These are phyloP conservation scores for Populus simonii DNA, from an alignment of 345 rosid genomes.

Conservation along the genomic window DNA sequence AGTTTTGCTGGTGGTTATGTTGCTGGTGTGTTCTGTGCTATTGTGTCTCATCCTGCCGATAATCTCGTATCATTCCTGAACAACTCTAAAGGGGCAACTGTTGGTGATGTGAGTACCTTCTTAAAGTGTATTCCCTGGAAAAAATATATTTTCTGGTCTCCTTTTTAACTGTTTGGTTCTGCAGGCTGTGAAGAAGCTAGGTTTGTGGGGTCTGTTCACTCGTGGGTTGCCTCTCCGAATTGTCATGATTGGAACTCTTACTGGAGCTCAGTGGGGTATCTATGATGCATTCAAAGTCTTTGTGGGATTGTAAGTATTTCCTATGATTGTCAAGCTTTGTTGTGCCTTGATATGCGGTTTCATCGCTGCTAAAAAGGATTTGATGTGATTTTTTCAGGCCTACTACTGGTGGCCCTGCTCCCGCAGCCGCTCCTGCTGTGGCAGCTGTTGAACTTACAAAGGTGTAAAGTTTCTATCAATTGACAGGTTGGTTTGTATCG, in stretches of 20 bases:
- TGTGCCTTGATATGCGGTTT: background rate
- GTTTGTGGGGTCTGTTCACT: slow-evolving; percentile 85
- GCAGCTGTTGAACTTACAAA: slow-evolving; percentile 36
- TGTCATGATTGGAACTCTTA: slow-evolving; percentile 97
- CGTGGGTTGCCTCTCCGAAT: slow-evolving; percentile 96
- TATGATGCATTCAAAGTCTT: slow-evolving; percentile 97
- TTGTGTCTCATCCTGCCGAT: slow-evolving; percentile 95
- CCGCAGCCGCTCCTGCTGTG: slow-evolving; percentile 30
- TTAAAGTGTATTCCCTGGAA: background rate
- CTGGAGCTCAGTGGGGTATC: slow-evolving; percentile 96
- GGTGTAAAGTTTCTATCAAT: slow-evolving; percentile 21
- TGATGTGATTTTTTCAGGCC: slow-evolving; percentile 51
- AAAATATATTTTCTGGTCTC: background rate
- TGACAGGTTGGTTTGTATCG: background rate
- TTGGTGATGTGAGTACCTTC: slow-evolving; percentile 70
- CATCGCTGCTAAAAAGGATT: background rate
- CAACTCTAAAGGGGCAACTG: slow-evolving; percentile 96
- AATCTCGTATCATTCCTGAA: slow-evolving; percentile 95
- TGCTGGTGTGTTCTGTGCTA: slow-evolving; percentile 88
- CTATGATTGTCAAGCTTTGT: background rate
- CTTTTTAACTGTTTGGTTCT: background rate
- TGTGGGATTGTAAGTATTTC: slow-evolving; percentile 85
- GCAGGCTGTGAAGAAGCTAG: slow-evolving; percentile 97
- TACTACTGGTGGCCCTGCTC: slow-evolving; percentile 86
- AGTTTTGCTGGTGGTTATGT: slow-evolving; percentile 95